Percentiles rank a stretch among this genome's conserved stretches.
phyloP scores from a whole-genome alignment of 768 basidiomycete species.

The Pleurotus tuber-regium region DNA sequence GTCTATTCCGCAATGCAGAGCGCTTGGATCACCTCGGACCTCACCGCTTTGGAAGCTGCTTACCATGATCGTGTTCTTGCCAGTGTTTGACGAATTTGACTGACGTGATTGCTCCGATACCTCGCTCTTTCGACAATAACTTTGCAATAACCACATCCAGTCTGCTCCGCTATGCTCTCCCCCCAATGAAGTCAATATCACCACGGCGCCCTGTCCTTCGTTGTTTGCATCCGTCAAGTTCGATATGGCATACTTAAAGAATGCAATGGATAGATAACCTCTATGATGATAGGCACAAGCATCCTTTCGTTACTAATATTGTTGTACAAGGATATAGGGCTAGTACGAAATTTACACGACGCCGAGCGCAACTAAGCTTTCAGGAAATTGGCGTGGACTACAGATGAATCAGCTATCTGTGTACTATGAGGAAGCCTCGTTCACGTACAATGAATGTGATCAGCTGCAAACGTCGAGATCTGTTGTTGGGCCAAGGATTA shows the following conservation, averaged over 20 bases:
- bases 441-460: conserved; percentile 83
- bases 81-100: conserved; percentile 11
- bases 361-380: conserved; percentile 62
- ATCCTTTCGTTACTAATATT: no score
- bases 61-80: conserved; percentile 31
- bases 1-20: conserved; percentile 58
- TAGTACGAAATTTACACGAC: no score
- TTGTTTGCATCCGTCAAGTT: neutral
- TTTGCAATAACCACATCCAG: no score
- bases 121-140: no score
- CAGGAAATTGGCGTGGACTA: conserved; percentile 87
- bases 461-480: conserved; percentile 89
- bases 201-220: neutral
- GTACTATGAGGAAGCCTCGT: conserved; percentile 13
- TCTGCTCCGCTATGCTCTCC: no score
- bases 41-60: conserved; percentile 55
- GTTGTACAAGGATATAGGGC: no score
- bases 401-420: conserved; percentile 14
- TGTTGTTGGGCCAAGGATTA: conserved; percentile 26
- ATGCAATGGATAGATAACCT: no score
- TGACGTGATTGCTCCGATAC: no score
- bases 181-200: no score
- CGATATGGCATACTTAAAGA: no score
- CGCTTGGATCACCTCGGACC: conserved; percentile 66
- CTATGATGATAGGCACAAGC: no score